Percentiles rank a stretch among this genome's conserved stretches.
Conservation (phyloP, 1,284 basidiomycete species). For the Ceratobasidium sp. region DNA sequence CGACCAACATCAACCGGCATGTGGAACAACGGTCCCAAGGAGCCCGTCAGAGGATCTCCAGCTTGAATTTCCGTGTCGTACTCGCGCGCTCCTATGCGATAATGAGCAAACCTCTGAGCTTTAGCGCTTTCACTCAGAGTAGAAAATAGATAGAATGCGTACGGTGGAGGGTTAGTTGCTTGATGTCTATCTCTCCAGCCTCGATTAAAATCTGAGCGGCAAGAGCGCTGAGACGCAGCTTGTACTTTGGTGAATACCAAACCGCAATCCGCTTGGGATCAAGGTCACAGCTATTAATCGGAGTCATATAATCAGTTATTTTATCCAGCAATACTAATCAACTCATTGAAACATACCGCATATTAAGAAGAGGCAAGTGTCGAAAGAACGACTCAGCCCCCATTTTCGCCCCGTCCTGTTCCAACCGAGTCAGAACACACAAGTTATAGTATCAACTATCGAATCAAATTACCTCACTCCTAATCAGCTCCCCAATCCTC, state of each 20-base stretch:
- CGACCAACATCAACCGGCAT: conserved; percentile 6
- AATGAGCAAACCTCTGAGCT: neutral
- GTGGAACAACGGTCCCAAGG: neutral
- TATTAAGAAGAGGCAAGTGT: conserved; percentile 68
- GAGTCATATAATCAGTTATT: too few relatives aligned
- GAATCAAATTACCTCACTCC: conserved; percentile 57
- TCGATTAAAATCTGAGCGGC: conserved; percentile 64
- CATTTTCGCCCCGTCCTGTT: conserved; percentile 60
- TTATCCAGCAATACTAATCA: neutral
- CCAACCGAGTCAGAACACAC: neutral
- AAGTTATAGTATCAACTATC: neutral
- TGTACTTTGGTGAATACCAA: conserved; percentile 67
- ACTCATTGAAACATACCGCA: conserved; percentile 55
- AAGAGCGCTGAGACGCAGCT: conserved; percentile 64
- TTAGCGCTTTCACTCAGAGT: neutral
- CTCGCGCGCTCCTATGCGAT: conserved; percentile 61
- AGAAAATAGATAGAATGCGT: conserved; percentile 41
- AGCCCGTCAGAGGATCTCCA: conserved; percentile 59
- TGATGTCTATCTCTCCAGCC: conserved; percentile 58
- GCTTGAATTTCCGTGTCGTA: conserved; percentile 59
- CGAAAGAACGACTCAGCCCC: conserved; percentile 68
- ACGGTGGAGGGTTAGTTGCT: conserved; percentile 63
- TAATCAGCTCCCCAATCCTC: conserved; percentile 64
- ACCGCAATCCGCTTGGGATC: conserved; percentile 62
- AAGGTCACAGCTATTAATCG: conserved; percentile 61